Conservation (phyloP, 768 basidiomycete genomes). For the Tricholoma terreum region DNA sequence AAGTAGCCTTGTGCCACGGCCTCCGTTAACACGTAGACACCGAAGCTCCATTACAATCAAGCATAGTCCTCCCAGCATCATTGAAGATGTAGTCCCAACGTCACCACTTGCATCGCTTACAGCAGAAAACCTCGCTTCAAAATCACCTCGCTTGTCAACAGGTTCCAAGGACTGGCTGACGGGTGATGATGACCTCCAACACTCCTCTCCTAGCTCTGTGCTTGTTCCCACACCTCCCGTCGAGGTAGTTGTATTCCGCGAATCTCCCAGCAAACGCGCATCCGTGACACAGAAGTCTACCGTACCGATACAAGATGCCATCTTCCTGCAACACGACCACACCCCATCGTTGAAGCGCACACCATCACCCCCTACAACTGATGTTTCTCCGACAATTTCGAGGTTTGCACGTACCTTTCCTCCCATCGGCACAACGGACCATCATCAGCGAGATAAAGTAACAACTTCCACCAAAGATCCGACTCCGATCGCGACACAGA, state of each 20-base stretch:
- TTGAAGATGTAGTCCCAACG: neutral
- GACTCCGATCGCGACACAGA: slow-evolving; percentile 37
- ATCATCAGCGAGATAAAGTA: slow-evolving; percentile 3
- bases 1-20: slow-evolving; percentile 24
- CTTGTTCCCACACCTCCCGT: slow-evolving; percentile 15
- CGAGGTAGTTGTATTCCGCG: slow-evolving; percentile 53
- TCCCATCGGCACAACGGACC: slow-evolving; percentile 27
- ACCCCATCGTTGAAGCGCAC: slow-evolving; percentile 14
- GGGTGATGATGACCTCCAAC: slow-evolving; percentile 51
- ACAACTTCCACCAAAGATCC: slow-evolving; percentile 41
- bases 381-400: slow-evolving; percentile 36
- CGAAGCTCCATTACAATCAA: slow-evolving; percentile 47
- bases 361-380: slow-evolving; percentile 12
- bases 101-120: neutral
- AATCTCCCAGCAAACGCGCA: slow-evolving; percentile 70
- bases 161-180: slow-evolving; percentile 67
- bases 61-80: slow-evolving; percentile 18
- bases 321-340: slow-evolving; percentile 34
- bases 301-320: slow-evolving; percentile 37
- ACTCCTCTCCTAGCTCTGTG: slow-evolving; percentile 13
- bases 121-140: neutral
- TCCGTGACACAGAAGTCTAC: slow-evolving; percentile 56
- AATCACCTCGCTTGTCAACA: neutral
- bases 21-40: slow-evolving; percentile 49
- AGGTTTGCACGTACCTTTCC: slow-evolving; percentile 37